Evolutionary conservation across 305 asterid species (phyloP).

Genomic region (Fraxinus sp.): DNA sequence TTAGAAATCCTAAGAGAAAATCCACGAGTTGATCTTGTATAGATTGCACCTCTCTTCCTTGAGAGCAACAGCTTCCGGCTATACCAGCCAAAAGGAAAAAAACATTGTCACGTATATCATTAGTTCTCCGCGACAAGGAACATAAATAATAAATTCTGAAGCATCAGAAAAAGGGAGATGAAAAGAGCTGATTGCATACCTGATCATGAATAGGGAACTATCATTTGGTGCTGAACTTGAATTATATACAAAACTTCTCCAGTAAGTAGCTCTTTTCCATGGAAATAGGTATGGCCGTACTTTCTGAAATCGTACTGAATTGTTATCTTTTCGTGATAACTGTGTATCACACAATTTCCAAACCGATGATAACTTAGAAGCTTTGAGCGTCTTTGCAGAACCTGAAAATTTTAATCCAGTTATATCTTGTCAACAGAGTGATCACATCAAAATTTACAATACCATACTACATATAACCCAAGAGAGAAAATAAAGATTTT

Average conservation of each 20-base stretch:
- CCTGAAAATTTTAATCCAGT: conserved; percentile 33
- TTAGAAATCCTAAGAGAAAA: conserved; percentile 78
- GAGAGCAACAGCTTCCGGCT: conserved; percentile 69
- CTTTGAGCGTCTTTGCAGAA: conserved; percentile 37
- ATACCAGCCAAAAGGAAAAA: conserved; percentile 26
- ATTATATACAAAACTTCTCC: conserved; percentile 49
- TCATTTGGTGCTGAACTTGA: conserved; percentile 41
- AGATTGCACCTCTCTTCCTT: conserved; percentile 76
- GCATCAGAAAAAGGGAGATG: conserved; percentile 14
- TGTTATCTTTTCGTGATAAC: conserved; percentile 49
- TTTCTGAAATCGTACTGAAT: conserved; percentile 42
- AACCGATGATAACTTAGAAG: conserved; percentile 56
- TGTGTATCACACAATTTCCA: conserved; percentile 63
- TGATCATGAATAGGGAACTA: conserved; percentile 37
- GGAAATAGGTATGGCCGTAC: conserved; percentile 55
- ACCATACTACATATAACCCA: not conserved
- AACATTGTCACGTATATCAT: conserved; percentile 15
- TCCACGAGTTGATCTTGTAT: conserved; percentile 76
- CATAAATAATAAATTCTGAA: conserved; percentile 16
- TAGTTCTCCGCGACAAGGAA: conserved; percentile 14
- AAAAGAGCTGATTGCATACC: conserved; percentile 44
- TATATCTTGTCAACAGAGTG: not conserved
- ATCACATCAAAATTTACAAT: conserved; percentile 1
- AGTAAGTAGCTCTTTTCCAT: conserved; percentile 63
- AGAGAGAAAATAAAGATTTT: not conserved